phyloP scores from a whole-genome alignment of 192 early-diverging fungal genomes.

The Umbelopsis vinacea region DNA sequence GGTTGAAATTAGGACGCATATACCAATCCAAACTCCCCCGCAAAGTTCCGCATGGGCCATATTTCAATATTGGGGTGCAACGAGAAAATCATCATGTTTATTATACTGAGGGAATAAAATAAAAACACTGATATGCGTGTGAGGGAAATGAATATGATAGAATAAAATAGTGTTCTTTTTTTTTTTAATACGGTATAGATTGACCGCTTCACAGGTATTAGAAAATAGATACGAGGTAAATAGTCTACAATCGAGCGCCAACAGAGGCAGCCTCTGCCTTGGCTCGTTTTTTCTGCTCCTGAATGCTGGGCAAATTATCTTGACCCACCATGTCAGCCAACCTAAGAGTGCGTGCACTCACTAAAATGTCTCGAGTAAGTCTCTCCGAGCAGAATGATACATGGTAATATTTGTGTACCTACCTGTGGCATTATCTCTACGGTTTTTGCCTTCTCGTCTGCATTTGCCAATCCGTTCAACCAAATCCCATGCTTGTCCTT shows the following conservation, averaged over 20 bases:
- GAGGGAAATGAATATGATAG: no score
- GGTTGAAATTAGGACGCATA: constrained; percentile 19
- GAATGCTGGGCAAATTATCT: constrained; percentile 28
- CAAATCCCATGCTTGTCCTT: constrained; percentile 75
- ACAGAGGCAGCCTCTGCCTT: constrained; percentile 13
- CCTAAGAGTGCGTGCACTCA: constrained; percentile 58
- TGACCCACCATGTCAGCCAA: constrained; percentile 60
- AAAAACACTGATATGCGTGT: no score
- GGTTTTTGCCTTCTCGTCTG: constrained; percentile 84
- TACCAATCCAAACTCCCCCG: constrained; percentile 5
- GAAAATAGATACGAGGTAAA: neutral
- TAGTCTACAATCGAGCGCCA: constrained; percentile 22
- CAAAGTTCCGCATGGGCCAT: neutral
- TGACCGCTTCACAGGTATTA: neutral
- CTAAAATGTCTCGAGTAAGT: constrained; percentile 27
- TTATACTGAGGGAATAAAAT: no score
- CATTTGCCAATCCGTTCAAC: constrained; percentile 81
- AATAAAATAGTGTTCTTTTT: neutral
- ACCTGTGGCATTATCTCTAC: constrained; percentile 82
- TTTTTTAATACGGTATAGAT: constrained; percentile 1
- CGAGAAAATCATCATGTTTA: neutral
- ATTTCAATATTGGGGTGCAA: constrained; percentile 1
- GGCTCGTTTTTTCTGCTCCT: constrained; percentile 16
- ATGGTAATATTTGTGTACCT: neutral
- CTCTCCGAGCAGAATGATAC: neutral